Percentiles rank a stretch among this genome's conserved stretches.
These are phyloP conservation scores for Coemansia sp. DNA, from an alignment of 192 early-diverging fungal genomes.

Conservation along the genomic window DNA sequence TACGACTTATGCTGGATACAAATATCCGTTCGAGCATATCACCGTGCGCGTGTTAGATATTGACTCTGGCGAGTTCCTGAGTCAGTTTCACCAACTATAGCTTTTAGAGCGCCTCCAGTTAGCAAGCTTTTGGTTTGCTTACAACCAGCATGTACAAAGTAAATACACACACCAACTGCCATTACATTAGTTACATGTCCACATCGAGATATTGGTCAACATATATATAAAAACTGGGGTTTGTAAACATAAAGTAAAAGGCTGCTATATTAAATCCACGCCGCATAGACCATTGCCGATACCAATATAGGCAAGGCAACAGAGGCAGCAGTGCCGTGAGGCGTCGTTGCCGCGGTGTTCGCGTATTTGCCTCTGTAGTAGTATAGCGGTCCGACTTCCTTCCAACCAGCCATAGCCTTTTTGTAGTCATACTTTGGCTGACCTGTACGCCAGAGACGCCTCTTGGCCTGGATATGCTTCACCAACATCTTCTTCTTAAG, in stretches of 20 bases:
- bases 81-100: constrained; percentile 22
- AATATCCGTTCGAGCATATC: constrained; percentile 30
- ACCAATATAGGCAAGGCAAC: not conserved
- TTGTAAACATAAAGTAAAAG: not conserved
- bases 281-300: not conserved
- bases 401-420: constrained; percentile 47
- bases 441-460: constrained; percentile 50
- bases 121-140: not conserved
- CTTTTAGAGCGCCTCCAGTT: not conserved
- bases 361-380: constrained; percentile 54
- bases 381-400: constrained; percentile 49
- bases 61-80: constrained; percentile 47
- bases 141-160: constrained; percentile 4
- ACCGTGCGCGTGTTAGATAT: constrained; percentile 32
- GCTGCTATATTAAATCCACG: not conserved
- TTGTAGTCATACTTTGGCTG: constrained; percentile 51
- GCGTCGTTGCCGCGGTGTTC: constrained; percentile 21
- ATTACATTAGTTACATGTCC: not conserved
- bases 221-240: not conserved
- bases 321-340: constrained; percentile 3
- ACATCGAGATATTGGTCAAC: not conserved
- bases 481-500: constrained; percentile 38
- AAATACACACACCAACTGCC: not conserved
- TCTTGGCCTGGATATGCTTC: constrained; percentile 47
- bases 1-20: constrained; percentile 35